Evolutionary conservation across 257 asterid species (phyloP).

Genomic region (Gentiana macrophylla): DNA sequence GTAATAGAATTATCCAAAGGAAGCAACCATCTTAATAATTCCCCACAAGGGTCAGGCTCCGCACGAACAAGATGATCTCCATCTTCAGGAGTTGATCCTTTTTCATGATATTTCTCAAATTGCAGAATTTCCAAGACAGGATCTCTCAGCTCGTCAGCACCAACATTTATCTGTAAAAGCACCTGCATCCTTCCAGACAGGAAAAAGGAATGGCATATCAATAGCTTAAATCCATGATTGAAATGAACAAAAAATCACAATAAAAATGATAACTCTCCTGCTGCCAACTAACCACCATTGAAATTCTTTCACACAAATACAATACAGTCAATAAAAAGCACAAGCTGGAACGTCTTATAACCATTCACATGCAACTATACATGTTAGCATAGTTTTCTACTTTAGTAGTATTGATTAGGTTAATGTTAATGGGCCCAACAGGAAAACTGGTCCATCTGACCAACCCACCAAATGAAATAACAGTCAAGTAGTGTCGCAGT

Average conservation of each 20-base stretch:
- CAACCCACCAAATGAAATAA: too few species aligned
- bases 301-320: too few species aligned
- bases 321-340: too few species aligned
- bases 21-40: slow-evolving; percentile 82
- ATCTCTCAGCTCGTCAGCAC: slow-evolving; percentile 58
- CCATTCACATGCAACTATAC: too few species aligned
- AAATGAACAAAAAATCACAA: not conserved
- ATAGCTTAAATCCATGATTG: slow-evolving; percentile 8
- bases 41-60: slow-evolving; percentile 68
- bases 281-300: not conserved
- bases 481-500: too few species aligned
- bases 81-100: slow-evolving; percentile 33
- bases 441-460: too few species aligned
- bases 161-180: slow-evolving; percentile 86
- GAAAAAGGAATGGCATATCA: slow-evolving; percentile 46
- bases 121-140: slow-evolving; percentile 95
- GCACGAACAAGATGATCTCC: slow-evolving; percentile 24
- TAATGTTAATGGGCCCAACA: too few species aligned
- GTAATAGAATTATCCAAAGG: slow-evolving; percentile 84
- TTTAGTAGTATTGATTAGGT: too few species aligned
- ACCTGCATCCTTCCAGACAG: slow-evolving; percentile 99
- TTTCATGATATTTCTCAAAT: slow-evolving; percentile 69
- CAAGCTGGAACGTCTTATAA: too few species aligned
- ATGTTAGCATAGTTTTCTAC: too few species aligned
- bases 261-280: not conserved